Conservation (phyloP, 2,329 filamentous ascomycete genomes). For the Beauveria pseudobassiana region DNA sequence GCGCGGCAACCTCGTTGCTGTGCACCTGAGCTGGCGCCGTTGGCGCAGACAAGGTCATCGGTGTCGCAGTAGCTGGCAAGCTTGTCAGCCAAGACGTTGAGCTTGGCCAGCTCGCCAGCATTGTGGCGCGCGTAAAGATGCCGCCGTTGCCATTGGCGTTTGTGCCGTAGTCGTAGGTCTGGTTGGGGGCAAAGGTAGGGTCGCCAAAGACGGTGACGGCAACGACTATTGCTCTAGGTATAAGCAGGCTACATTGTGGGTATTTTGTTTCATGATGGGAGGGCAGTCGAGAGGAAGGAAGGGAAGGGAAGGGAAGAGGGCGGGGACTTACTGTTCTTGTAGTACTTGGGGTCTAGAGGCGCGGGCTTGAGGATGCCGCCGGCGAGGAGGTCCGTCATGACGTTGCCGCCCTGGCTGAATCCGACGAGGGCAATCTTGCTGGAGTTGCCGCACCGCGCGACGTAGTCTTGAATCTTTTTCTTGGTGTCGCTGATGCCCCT, state of each 20-base stretch:
- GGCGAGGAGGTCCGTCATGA: slow-evolving; percentile 11
- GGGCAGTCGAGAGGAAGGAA: neutral
- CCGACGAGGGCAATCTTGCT: slow-evolving; percentile 12
- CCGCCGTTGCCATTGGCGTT: slow-evolving; percentile 7
- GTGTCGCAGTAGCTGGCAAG: slow-evolving; percentile 12
- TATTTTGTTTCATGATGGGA: neutral
- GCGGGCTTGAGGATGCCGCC: slow-evolving; percentile 12
- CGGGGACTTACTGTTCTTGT: slow-evolving; percentile 9
- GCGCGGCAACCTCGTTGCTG: slow-evolving; percentile 8
- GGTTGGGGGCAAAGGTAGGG: slow-evolving; percentile 11
- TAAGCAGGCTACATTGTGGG: neutral
- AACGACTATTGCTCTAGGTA: neutral
- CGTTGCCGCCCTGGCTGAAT: slow-evolving; percentile 13
- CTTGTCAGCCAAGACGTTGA: slow-evolving; percentile 7
- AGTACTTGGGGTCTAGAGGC: slow-evolving; percentile 7
- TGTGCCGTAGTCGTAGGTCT: slow-evolving; percentile 11
- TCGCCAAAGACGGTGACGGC: slow-evolving; percentile 13
- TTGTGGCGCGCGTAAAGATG: slow-evolving; percentile 11
- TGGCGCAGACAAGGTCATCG: slow-evolving; percentile 9
- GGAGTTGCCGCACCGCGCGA: slow-evolving; percentile 6
- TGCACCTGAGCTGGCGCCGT: slow-evolving; percentile 8
- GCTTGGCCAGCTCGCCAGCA: slow-evolving; percentile 10
- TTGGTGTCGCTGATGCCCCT: slow-evolving; percentile 11
- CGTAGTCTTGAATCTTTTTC: slow-evolving; percentile 11
- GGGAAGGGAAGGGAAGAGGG: no score